Evolutionary conservation across 1,284 basidiomycete genomes (phyloP), one percentile per base, ranked within the genome.

Genomic region (Sphaerobolus stellatus): DNA sequence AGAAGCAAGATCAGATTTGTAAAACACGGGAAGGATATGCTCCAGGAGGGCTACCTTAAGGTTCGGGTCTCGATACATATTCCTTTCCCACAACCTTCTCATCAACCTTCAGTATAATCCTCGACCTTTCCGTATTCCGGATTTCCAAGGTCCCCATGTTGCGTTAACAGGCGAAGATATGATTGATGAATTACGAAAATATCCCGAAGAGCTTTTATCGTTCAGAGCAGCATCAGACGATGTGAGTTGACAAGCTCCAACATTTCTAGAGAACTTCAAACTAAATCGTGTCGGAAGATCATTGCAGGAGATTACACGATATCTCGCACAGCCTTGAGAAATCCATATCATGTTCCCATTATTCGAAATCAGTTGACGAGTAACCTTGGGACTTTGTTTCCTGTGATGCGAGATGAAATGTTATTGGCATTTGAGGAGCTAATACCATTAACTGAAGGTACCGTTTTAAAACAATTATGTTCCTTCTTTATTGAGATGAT

Each of bases 371-470:
- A 71, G 6, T 65, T 78, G 33, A 78, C 66, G 43, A 64, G 72
- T 43, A 75, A 70, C 58, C 62, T 78, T 16, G 52, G 57, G 0
- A 46, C 59, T 2, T 56, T 72, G 13, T 77, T 76, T 56, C 62
- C 64, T 2, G 68, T 70, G 4, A 64, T 78, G 3, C 53, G 66
- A 34, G 69, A 76, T 20, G 76, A 78, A 58, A 69, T 75, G 45
- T 58, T 58, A 41, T 55, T 62, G 20, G 60, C 72, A 4, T 72
- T 73, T 58, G 47, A 61, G 20, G 68, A 71, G 33, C 58, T 67
- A 4, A 62, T 75, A 25, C 64, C 68, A 11, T 43, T 43, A 43
- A 3, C 41, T 18, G 5, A 43, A 3, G 41, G 41, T 43, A 43
- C 74, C 20, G 41, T 43, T 4, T 14, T 11, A 20, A 5, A 24